These are phyloP conservation scores for Eucalyptus rudis DNA, from an alignment of 345 rosid species.

Conservation along the genomic window DNA sequence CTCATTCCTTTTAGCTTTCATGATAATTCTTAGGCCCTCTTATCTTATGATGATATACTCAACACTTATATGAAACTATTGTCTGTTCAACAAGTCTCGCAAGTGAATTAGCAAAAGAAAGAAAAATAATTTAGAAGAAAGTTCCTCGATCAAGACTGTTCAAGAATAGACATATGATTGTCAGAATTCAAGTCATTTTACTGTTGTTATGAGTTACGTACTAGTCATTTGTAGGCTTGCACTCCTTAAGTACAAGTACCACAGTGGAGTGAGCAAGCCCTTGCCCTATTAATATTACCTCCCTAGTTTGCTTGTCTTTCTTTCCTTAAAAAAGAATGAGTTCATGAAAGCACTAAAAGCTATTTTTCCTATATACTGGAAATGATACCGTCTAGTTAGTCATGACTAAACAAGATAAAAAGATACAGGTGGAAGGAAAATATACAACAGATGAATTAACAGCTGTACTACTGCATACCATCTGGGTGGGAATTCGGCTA, in stretches of 20 bases:
- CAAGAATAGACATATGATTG: background rate
- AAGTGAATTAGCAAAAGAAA: background rate
- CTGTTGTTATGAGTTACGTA: background rate
- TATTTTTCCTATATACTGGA: background rate
- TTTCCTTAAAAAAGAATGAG: background rate
- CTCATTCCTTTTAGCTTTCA: background rate
- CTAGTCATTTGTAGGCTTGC: background rate
- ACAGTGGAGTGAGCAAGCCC: background rate
- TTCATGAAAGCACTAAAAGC: background rate
- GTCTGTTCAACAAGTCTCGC: background rate
- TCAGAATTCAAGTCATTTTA: background rate
- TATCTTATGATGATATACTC: background rate
- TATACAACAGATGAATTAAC: background rate
- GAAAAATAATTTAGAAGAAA: background rate
- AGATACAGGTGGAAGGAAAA: background rate
- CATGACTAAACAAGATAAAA: background rate
- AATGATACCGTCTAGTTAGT: background rate
- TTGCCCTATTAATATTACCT: background rate
- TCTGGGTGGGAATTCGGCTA: constrained; percentile 76
- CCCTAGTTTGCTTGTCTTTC: background rate
- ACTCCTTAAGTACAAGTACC: background rate
- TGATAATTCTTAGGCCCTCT: background rate
- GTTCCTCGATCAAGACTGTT: background rate
- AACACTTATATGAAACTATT: background rate
- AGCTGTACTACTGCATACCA: constrained; percentile 26